These are phyloP conservation scores for Chlorella vulgaris DNA, from an alignment of 139 green algal species.

Conservation along the genomic window DNA sequence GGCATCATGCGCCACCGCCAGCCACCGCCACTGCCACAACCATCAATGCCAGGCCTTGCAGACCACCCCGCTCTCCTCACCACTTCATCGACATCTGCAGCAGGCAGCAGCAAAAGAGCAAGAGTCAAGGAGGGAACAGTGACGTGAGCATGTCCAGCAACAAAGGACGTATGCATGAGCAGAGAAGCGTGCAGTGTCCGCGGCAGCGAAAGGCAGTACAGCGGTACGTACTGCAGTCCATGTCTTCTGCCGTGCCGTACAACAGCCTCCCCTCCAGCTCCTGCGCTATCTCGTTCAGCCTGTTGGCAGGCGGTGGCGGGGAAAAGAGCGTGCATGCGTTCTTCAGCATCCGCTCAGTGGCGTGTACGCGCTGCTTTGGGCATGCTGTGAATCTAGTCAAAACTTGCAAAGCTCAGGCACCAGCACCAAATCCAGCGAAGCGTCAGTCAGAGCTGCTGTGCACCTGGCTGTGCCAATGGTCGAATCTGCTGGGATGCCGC, in stretches of 20 bases:
- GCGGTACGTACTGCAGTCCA: constrained; percentile 43
- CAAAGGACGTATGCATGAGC: background rate
- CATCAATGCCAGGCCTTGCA: too few species aligned
- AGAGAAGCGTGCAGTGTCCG: background rate
- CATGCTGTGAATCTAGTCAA: background rate
- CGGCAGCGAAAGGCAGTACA: background rate
- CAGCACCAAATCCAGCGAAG: background rate
- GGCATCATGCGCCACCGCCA: too few species aligned
- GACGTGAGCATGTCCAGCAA: too few species aligned
- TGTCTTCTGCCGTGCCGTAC: constrained; percentile 51
- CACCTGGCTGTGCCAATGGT: constrained; percentile 56
- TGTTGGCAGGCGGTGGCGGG: constrained; percentile 24
- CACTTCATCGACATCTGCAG: too few species aligned
- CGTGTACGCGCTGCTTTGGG: background rate
- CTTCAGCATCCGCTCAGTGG: too few species aligned
- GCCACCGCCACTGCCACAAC: too few species aligned
- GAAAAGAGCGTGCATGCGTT: background rate
- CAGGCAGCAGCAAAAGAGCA: too few species aligned
- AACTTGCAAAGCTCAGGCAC: background rate
- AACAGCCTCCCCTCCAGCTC: constrained; percentile 59
- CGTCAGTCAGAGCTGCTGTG: background rate
- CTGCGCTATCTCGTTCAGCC: constrained; percentile 72
- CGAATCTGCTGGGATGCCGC: constrained; percentile 62
- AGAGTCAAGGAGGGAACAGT: too few species aligned
- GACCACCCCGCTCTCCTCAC: too few species aligned